A percentile compares a stretch with the other conserved stretches of the same genome.
Conservation (phyloP, 495 filamentous ascomycete species). For the Aspergillus conjunctus region DNA sequence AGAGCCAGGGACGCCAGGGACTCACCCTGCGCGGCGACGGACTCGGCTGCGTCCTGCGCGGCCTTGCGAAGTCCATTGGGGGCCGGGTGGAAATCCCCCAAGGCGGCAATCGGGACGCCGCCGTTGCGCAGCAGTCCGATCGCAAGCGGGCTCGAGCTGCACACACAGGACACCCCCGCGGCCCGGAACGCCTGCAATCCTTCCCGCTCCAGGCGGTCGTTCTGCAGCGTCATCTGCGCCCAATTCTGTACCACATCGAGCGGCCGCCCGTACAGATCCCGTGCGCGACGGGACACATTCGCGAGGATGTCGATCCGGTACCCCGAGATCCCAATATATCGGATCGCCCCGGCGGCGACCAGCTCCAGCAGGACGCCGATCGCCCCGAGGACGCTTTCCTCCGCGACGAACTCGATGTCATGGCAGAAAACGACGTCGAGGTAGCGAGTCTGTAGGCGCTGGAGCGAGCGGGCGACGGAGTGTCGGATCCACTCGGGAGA, state of each 20-base stretch:
- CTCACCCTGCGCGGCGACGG: background rate
- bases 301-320: constrained; percentile 13
- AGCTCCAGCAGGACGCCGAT: constrained; percentile 16
- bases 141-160: constrained; percentile 14
- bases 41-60: constrained; percentile 4
- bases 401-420: constrained; percentile 14
- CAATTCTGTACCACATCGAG: constrained; percentile 17
- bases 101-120: constrained; percentile 8
- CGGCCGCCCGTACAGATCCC: constrained; percentile 5
- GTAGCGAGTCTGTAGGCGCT: constrained; percentile 7
- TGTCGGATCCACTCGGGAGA: constrained; percentile 12
- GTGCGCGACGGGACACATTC: background rate
- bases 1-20: constrained; percentile 8
- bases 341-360: constrained; percentile 5
- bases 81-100: constrained; percentile 19
- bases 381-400: constrained; percentile 9
- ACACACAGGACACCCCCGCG: constrained; percentile 12
- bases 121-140: constrained; percentile 13
- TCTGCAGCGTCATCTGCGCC: constrained; percentile 21
- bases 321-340: constrained; percentile 17
- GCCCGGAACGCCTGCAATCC: constrained; percentile 10
- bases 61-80: constrained; percentile 8
- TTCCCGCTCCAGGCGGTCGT: constrained; percentile 13
- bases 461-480: constrained; percentile 14
- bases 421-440: constrained; percentile 20